These are phyloP conservation scores for Neofusicoccum kwambonambiense DNA, from an alignment of 2,329 filamentous ascomycete species.

Conservation along the genomic window DNA sequence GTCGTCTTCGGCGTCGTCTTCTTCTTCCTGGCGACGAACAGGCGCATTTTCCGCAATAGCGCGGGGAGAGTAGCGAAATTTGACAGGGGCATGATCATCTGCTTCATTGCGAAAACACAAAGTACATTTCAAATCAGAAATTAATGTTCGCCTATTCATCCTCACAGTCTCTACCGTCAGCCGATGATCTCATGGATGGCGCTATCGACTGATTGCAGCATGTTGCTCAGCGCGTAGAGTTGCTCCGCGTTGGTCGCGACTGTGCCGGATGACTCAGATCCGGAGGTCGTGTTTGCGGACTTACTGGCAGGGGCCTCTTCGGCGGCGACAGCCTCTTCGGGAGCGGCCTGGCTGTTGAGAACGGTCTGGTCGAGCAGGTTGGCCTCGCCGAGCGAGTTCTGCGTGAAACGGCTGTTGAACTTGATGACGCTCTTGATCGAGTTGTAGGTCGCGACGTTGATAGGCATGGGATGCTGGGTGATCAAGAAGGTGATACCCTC, in stretches of 20 bases:
- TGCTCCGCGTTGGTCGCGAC: background rate
- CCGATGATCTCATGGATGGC: constrained; percentile 6
- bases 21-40: background rate
- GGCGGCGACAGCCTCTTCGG: background rate
- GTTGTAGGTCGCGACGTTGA: constrained; percentile 52
- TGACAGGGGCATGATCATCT: background rate
- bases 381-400: constrained; percentile 47
- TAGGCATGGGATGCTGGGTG: constrained; percentile 47
- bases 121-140: background rate
- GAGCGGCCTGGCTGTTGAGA: background rate
- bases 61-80: background rate
- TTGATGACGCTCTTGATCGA: constrained; percentile 54
- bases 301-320: background rate
- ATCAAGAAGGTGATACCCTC: constrained; percentile 58
- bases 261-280: too few species aligned
- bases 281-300: background rate
- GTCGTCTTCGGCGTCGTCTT: background rate
- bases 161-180: background rate
- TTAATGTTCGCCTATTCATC: background rate
- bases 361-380: constrained; percentile 41
- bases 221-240: background rate
- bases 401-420: constrained; percentile 57
- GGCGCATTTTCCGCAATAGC: background rate
- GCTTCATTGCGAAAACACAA: background rate
- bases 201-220: background rate